These are phyloP conservation scores for Aspergillus pseudotamarii DNA, from an alignment of 2,329 filamentous ascomycete species.

Conservation along the genomic window DNA sequence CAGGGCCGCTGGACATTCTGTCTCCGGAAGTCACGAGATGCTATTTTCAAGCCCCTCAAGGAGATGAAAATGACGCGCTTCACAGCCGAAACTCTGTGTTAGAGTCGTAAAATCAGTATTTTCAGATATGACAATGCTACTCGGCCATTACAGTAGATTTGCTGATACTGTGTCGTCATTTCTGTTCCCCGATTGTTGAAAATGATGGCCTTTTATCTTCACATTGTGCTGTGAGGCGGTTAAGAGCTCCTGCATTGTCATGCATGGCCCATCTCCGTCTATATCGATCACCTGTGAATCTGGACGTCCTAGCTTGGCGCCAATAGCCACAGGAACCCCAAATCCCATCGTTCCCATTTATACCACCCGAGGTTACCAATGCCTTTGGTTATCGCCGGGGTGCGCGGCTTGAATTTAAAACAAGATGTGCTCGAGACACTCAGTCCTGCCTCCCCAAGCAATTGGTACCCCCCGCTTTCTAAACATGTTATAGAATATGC, in stretches of 20 bases:
- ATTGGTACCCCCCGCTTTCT: too few species aligned
- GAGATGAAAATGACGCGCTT: neutral
- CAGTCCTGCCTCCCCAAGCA: too few species aligned
- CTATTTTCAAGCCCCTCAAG: neutral
- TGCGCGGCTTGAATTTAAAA: too few species aligned
- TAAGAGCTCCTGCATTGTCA: conserved; percentile 5
- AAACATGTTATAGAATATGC: too few species aligned
- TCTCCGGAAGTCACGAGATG: neutral
- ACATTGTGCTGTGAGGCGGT: conserved; percentile 1
- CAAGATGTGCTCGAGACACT: too few species aligned
- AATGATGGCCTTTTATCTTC: neutral
- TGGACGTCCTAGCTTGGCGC: neutral
- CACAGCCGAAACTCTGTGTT: neutral
- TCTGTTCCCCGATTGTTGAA: conserved; percentile 1
- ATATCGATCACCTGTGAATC: neutral
- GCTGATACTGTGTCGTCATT: conserved; percentile 1
- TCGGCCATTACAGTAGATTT: neutral
- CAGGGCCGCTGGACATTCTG: neutral
- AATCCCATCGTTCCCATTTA: conserved; percentile 42
- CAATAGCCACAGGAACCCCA: conserved; percentile 4
- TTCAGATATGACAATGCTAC: neutral
- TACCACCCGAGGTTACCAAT: neutral
- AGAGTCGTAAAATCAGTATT: neutral
- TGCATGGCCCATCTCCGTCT: conserved; percentile 6
- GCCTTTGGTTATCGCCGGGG: too few species aligned